Evolutionary conservation across 345 rosid species (phyloP).

Genomic region (Aquilaria yunnanensis): DNA sequence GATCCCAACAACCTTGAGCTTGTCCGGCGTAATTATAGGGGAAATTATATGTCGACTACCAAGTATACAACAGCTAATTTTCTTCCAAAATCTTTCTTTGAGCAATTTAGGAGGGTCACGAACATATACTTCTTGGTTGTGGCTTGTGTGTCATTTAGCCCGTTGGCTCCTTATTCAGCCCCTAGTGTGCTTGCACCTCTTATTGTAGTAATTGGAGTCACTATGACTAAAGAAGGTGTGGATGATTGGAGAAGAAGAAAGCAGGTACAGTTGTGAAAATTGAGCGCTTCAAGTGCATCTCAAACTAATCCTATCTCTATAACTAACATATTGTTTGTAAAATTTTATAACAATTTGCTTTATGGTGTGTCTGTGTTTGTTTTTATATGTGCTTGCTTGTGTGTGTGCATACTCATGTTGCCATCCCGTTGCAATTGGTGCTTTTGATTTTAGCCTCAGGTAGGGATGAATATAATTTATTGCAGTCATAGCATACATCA

Average conservation of each 20-base stretch:
- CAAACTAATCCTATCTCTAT: neutral
- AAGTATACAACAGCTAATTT: constrained; percentile 71
- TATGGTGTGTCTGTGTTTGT: neutral
- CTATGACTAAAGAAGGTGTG: constrained; percentile 80
- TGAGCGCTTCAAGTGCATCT: no score
- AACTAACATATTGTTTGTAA: neutral
- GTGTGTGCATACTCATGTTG: no score
- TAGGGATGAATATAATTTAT: no score
- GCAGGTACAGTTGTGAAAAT: constrained; percentile 42
- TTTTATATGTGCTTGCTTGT: neutral
- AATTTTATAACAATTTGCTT: neutral
- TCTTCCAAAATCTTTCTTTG: constrained; percentile 92
- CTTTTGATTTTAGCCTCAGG: no score
- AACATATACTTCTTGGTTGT: constrained; percentile 85
- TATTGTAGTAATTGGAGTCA: constrained; percentile 72
- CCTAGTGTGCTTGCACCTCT: constrained; percentile 70
- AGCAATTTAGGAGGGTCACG: constrained; percentile 96
- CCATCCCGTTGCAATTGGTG: no score
- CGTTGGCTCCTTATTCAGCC: constrained; percentile 77
- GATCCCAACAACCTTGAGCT: constrained; percentile 66
- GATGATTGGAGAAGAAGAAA: constrained; percentile 75
- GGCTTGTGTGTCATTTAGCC: constrained; percentile 81
- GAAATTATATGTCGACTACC: constrained; percentile 83
- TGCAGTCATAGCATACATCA: no score
- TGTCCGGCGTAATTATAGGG: constrained; percentile 45